Evolutionary conservation across 768 basidiomycete genomes (phyloP).

Genomic region (Russula earlei): DNA sequence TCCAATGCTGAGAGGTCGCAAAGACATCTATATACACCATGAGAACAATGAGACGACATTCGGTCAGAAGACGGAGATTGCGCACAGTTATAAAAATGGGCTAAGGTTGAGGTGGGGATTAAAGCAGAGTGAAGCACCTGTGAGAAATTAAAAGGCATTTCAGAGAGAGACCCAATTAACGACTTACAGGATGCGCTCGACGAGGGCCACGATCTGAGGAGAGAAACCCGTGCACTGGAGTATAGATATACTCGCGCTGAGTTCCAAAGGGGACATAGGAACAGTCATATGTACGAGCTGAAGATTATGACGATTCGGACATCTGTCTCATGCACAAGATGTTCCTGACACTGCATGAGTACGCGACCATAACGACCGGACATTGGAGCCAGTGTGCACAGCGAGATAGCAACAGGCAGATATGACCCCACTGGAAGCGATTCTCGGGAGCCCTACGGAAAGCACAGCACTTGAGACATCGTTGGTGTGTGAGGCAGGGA

Average conservation of each 20-base stretch:
- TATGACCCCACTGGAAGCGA: neutral
- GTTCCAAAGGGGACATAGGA: neutral
- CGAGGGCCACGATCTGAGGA: neutral
- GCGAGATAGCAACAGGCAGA: neutral
- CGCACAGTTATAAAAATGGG: too few relatives aligned
- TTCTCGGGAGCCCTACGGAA: neutral
- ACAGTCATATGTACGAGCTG: neutral
- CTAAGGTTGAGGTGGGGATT: neutral
- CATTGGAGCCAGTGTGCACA: neutral
- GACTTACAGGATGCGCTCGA: neutral
- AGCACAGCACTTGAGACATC: conserved; percentile 2
- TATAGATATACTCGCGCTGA: conserved; percentile 1
- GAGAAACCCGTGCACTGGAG: neutral
- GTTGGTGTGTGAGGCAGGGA: neutral
- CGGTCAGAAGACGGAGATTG: neutral
- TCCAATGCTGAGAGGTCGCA: neutral
- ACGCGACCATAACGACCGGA: conserved; percentile 1
- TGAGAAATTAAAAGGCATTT: neutral
- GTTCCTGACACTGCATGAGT: neutral
- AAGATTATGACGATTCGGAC: neutral
- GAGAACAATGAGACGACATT: neutral
- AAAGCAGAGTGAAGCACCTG: neutral
- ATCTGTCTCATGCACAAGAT: neutral
- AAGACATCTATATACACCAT: neutral
- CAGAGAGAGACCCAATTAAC: neutral